Conservation (phyloP, 2,329 filamentous ascomycete genomes). For the Thielaviopsis populi region DNA sequence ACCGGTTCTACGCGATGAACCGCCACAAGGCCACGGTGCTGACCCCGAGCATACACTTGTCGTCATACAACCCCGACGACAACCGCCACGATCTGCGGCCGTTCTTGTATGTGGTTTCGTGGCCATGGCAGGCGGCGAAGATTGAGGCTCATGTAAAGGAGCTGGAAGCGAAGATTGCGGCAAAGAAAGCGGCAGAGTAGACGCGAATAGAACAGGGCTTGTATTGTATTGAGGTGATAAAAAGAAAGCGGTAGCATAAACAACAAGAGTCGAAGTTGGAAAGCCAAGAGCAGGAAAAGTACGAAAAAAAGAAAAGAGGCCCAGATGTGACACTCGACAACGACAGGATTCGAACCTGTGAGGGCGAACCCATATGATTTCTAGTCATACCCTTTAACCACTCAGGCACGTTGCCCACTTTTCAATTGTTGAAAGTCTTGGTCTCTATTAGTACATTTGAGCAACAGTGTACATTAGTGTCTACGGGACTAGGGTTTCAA, state of each 20-base stretch:
- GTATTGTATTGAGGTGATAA: not conserved
- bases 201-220: not conserved
- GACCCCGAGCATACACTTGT: constrained; percentile 39
- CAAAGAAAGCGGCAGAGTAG: constrained; percentile 9
- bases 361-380: constrained; percentile 15
- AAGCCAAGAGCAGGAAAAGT: not conserved
- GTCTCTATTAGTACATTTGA: not conserved
- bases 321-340: not conserved
- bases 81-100: constrained; percentile 28
- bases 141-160: constrained; percentile 26
- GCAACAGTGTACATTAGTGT: not conserved
- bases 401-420: constrained; percentile 13
- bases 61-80: constrained; percentile 27
- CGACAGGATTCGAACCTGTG: constrained; percentile 15
- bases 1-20: constrained; percentile 42
- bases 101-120: constrained; percentile 28
- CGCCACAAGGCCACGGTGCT: constrained; percentile 49
- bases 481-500: not conserved
- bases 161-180: constrained; percentile 22
- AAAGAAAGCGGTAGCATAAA: not conserved
- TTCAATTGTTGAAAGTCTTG: not conserved
- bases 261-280: too few species aligned
- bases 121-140: constrained; percentile 30
- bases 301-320: not conserved
- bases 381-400: constrained; percentile 15